Evolutionary conservation across 139 green algal species (phyloP).

Genomic region (Nannochloris sp.): DNA sequence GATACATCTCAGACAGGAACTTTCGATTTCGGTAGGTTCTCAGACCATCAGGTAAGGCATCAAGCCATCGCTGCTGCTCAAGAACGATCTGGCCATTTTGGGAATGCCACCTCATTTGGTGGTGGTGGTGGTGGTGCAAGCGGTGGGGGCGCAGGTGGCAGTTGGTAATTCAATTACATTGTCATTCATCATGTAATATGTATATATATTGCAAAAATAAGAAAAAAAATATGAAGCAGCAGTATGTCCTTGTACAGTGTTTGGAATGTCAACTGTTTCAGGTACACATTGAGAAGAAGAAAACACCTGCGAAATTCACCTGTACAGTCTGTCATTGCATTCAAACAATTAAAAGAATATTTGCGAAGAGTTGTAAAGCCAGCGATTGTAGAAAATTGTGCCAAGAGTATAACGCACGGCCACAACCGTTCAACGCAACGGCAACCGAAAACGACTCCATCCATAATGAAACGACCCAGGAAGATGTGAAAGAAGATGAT

Average conservation of each 20-base stretch:
- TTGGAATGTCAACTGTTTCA: constrained; percentile 9
- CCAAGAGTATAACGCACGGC: too few relatives aligned
- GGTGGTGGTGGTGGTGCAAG: constrained; percentile 31
- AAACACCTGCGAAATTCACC: constrained; percentile 3
- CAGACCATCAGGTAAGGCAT: constrained; percentile 39
- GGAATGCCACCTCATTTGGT: constrained; percentile 19
- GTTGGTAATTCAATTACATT: constrained; percentile 15
- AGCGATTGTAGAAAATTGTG: constrained; percentile 6
- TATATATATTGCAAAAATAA: too few relatives aligned
- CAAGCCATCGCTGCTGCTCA: constrained; percentile 19
- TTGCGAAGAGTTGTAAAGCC: constrained; percentile 4
- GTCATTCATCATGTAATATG: too few relatives aligned
- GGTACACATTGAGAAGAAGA: constrained; percentile 17
- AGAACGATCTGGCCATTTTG: constrained; percentile 9
- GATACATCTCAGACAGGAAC: constrained; percentile 26
- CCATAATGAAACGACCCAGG: too few relatives aligned
- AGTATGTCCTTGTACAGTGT: constrained; percentile 2
- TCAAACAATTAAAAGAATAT: constrained; percentile 11
- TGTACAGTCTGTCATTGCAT: constrained; percentile 11
- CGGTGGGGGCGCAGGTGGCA: constrained; percentile 18
- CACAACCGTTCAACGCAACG: too few relatives aligned
- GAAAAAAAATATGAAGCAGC: too few relatives aligned
- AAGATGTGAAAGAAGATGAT: too few relatives aligned
- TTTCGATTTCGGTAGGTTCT: constrained; percentile 16
- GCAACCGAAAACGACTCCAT: too few relatives aligned